Percentiles rank a stretch among this genome's conserved stretches.
Evolutionary conservation across 192 early-diverging fungal genomes (phyloP).

Genomic region (Entrophospora sp.): DNA sequence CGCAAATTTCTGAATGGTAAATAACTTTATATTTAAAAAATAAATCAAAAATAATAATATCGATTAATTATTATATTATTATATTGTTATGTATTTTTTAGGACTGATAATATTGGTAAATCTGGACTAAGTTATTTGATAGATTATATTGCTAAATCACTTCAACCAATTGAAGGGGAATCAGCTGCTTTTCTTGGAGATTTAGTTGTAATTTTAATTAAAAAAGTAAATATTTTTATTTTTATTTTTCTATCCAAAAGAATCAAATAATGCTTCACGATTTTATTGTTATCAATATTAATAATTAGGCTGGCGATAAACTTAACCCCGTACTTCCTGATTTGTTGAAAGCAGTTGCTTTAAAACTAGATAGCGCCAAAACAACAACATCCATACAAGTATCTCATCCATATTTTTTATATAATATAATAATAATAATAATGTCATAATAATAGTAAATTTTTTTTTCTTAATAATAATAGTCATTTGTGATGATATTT

Average conservation of each 20-base stretch:
- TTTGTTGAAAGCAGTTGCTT: constrained; percentile 67
- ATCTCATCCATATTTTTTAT: constrained; percentile 1
- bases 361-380: constrained; percentile 61
- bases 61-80: too few relatives aligned
- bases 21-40: background rate
- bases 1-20: constrained; percentile 70
- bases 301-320: constrained; percentile 43
- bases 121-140: constrained; percentile 76
- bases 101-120: constrained; percentile 34
- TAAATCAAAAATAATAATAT: too few relatives aligned
- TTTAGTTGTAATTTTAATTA: constrained; percentile 74
- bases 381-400: constrained; percentile 76
- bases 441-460: too few relatives aligned
- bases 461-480: background rate
- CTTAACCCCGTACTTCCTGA: constrained; percentile 63
- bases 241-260: too few relatives aligned
- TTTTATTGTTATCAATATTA: too few relatives aligned
- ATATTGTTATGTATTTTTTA: too few relatives aligned
- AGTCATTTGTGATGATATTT: constrained; percentile 80
- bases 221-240: constrained; percentile 48
- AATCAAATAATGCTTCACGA: too few relatives aligned
- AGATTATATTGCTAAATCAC: constrained; percentile 67
- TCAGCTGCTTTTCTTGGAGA: constrained; percentile 83
- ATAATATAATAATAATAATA: too few relatives aligned
- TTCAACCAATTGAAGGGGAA: constrained; percentile 69